Evolutionary conservation across 1,139 yeast species (phyloP).

Genomic region (Eremothecium gossypii): DNA sequence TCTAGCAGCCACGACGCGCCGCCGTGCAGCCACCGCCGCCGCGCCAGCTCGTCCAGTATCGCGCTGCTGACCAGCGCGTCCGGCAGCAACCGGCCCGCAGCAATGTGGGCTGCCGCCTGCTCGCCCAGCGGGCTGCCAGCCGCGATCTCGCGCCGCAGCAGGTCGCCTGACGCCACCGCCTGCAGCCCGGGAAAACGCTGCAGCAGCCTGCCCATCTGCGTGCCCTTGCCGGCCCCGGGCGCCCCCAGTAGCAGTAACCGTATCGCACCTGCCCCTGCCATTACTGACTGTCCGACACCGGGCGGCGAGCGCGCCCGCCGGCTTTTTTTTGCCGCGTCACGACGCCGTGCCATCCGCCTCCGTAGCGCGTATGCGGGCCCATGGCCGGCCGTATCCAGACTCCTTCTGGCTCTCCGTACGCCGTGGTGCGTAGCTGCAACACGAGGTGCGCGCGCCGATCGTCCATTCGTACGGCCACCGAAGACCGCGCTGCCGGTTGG

Average conservation of each 20-base stretch:
- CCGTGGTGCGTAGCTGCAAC: no score
- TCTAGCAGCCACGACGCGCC: constrained; percentile 65
- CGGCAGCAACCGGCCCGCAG: constrained; percentile 62
- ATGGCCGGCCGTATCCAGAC: no score
- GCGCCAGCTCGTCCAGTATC: constrained; percentile 42
- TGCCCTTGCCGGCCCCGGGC: constrained; percentile 93
- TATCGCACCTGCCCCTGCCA: constrained; percentile 30
- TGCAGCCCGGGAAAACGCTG: constrained; percentile 40
- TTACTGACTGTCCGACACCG: no score
- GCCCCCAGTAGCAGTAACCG: constrained; percentile 76
- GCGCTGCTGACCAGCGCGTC: constrained; percentile 58
- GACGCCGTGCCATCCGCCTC: no score
- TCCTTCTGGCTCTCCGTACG: no score
- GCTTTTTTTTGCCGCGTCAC: no score
- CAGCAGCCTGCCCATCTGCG: constrained; percentile 62
- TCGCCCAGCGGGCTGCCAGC: constrained; percentile 47
- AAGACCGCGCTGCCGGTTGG: no score
- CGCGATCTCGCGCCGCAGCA: constrained; percentile 60
- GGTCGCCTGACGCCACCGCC: constrained; percentile 76
- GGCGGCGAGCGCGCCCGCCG: no score
- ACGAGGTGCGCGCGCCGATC: no score
- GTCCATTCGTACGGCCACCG: no score
- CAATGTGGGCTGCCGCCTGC: constrained; percentile 48
- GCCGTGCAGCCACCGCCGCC: constrained; percentile 39
- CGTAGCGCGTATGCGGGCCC: no score